Base-by-base conservation (phyloP, 2,329 filamentous ascomycete genomes). In the Byssochlamys sp. region DNA sequence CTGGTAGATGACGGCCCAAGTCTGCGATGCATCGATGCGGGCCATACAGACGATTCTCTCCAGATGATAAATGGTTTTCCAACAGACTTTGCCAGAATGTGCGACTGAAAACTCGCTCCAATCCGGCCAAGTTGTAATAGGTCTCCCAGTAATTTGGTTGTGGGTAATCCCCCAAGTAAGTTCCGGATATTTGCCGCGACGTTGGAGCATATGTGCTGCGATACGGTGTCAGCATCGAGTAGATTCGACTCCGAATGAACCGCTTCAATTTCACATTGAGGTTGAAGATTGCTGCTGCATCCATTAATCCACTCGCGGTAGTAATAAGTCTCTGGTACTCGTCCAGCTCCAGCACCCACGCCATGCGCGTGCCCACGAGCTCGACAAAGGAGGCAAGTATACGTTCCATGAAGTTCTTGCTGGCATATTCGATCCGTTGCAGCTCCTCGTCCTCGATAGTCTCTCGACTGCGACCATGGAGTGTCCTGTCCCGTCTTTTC, bases 401-500 rank as follows among this genome's bases (percentile, higher is more conserved):
- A 6, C 81, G 74, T 9, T 80, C 78, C 1, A 78, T 68, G 48
- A 86, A 75, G 7, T 74, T 75, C 27, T 78, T 77, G 25, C 80
- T 80, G 6, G 83, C 83, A 65, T 86, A 83, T 61, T 85, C 80
- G 1, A 85, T 77, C 2, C 79, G 71, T 55, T 85, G 84, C 11
- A 76, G 72, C 56, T 82, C 75, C 55, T 82, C 79, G 57, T 85
- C 82, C 9, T 80, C 78, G 1, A 83, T 63, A 10, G 74, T 65
- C 2, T 78, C 77, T n/a, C 74, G 64, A 9, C 68, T 71, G 29
- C 83, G 78, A 39, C 81, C 78, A 65, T 67, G 63, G 76, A 81
- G 51, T 72, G 58, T 31, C 73, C 72, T 48, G 35, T 39, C 31
- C 39, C 55, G 58, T 29, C 51, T 55, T 24, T 52, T 55, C 1